Percentiles rank a stretch among this genome's conserved stretches.
Conservation (phyloP, 331 rosid genomes). For the Rosa hybrid region DNA sequence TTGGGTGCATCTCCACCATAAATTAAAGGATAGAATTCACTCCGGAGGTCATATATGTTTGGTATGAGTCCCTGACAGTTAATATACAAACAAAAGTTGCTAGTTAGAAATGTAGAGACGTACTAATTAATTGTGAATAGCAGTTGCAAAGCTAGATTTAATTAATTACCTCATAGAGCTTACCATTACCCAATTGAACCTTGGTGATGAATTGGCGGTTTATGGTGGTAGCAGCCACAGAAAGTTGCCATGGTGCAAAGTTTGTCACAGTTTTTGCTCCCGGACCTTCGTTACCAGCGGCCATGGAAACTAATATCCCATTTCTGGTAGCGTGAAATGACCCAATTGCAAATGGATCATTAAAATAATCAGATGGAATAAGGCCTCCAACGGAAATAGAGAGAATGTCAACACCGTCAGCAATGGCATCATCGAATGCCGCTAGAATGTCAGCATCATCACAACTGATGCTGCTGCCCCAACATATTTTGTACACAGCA, state of each 20-base stretch:
- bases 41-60: slow-evolving; percentile 46
- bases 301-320: slow-evolving; percentile 40
- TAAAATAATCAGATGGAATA: slow-evolving; percentile 27
- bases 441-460: slow-evolving; percentile 65
- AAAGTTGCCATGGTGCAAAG: slow-evolving; percentile 50
- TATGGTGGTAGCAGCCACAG: slow-evolving; percentile 61
- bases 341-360: slow-evolving; percentile 35
- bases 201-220: slow-evolving; percentile 48
- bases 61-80: slow-evolving; percentile 46
- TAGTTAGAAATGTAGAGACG: background rate
- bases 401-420: slow-evolving; percentile 61
- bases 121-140: background rate
- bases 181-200: slow-evolving; percentile 43
- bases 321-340: slow-evolving; percentile 53
- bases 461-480: slow-evolving; percentile 34
- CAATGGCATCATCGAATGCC: slow-evolving; percentile 61
- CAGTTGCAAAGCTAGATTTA: background rate
- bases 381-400: slow-evolving; percentile 35
- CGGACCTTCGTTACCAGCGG: slow-evolving; percentile 54
- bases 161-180: slow-evolving; percentile 35
- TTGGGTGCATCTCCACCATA: slow-evolving; percentile 55
- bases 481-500: slow-evolving; percentile 59
- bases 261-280: background rate
- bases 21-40: slow-evolving; percentile 26
- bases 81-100: background rate